Evolutionary conservation across 1,284 basidiomycete species (phyloP), one percentile per base, ranked within the genome.

Genomic region (Anthracocystis walkeri): DNA sequence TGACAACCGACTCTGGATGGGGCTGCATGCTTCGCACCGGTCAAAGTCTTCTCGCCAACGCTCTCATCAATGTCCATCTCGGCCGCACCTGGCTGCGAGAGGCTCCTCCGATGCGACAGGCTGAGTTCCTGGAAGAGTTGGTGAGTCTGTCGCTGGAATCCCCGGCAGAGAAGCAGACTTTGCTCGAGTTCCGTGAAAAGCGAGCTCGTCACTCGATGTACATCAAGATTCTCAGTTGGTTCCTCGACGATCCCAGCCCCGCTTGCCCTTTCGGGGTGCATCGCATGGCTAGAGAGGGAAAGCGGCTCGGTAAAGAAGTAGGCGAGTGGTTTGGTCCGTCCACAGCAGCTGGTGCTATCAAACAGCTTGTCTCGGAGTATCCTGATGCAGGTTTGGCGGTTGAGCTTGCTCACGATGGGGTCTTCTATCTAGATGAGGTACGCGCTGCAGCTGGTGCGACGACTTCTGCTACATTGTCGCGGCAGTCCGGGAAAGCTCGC

Each of bases 281-380:
- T 86, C 90, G 94, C 45, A 97, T 99, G 91, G 95, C 95, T 0
- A 87, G 94, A 18, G 92, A 95, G 11, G 96, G 96, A 3, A 96
- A 97, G 84, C 92, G 95, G 74, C 89, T 97, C 1, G 96, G 96
- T 14, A 97, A 94, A 77, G 93, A 95, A 77, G 92, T 97, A 0
- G 96, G 96, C 2, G 92, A 95, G 85, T 98, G 96, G 96, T 98
- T 98, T 82, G 96, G 96, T 0, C 96, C 96, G 0, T 96, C 93
- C 83, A 96, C 94, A 0, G 96, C 96, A 31, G 94, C 95, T 7
- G 95, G 95, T 38, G 95, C 94, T 16, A 92, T 98, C 87, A 94
- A 92, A 92, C 66, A 78, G 58, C 72, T 84, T 0, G 90, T 97
- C 8, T 46, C 54, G 4, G 89, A 89, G 0, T 97, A 92, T 86